Conservation (phyloP, 192 early-diverging fungal genomes). For the Thamnidium elegans region DNA sequence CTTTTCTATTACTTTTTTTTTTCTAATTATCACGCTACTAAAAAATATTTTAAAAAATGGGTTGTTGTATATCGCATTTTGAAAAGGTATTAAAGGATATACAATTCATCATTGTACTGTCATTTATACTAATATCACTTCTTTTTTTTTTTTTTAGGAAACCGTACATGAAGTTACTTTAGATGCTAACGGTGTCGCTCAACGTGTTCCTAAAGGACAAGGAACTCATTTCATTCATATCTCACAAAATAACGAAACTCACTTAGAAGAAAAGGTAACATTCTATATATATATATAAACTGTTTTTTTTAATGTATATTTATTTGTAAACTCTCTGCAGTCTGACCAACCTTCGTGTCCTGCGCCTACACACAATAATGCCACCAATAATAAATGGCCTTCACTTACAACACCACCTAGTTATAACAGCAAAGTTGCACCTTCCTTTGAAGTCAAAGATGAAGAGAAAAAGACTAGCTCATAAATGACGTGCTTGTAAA, state of each 20-base stretch:
- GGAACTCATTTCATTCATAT: constrained; percentile 38
- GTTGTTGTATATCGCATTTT: constrained; percentile 23
- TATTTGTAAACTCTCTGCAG: no score
- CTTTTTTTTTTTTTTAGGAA: constrained; percentile 22
- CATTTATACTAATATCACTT: background rate
- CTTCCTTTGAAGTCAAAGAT: no score
- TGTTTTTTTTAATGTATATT: no score
- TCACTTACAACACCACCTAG: no score
- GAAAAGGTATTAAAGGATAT: constrained; percentile 5
- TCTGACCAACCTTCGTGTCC: no score
- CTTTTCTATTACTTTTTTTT: background rate
- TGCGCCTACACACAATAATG: no score
- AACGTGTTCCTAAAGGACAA: constrained; percentile 31
- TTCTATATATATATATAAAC: no score
- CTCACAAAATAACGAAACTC: constrained; percentile 25
- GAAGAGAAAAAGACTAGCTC: no score
- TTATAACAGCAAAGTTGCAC: no score
- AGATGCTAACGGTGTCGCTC: constrained; percentile 29
- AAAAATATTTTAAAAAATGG: constrained; percentile 16
- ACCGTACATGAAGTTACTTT: constrained; percentile 34
- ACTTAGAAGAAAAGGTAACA: constrained; percentile 35
- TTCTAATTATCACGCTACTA: constrained; percentile 2
- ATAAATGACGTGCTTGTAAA: no score
- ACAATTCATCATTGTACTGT: background rate
- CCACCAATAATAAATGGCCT: no score